Base-by-base conservation (phyloP, 768 basidiomycete genomes). In the Lentinula lateritia region DNA sequence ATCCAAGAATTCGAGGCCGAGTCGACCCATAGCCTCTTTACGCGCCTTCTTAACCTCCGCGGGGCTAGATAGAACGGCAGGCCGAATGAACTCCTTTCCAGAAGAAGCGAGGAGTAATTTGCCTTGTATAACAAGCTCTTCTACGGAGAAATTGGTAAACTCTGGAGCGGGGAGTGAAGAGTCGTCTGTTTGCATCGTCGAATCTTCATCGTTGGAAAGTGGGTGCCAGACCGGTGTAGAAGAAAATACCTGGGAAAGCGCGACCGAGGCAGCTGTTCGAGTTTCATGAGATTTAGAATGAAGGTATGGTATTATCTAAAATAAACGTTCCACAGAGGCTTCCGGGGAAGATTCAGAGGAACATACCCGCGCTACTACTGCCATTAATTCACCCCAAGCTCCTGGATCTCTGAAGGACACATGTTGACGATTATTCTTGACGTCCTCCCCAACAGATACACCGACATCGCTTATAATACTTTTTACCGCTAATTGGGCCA, bases 271-370 rank as follows among this genome's bases (percentile, higher is more conserved):
- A 0, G 97, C 94, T 2, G 87, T 84, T 48, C 97, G 85, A 2
- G 96, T 94, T 62, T 99, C 97, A 64, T 86, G 87, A n/a, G 89
- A 90, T 75, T 91, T 93, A 43, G 93, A 95, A 70, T 92, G 90
- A 1, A 98, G 79, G 71, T 83, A 94, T 5, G 97, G 97, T 12
- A 98, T 77, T 66, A 99, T 89, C 90, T 97, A 71, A 48, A 63
- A 41, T 63, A 35, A 53, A 53, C 42, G 59, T 36, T 42, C 28
- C 28, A 28, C 35, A 61, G 20, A 55, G 34, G 50, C 15, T 60
- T 39, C 55, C 34, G 16, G 12, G 16, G 4, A 55, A 58, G 59
- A 43, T 42, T 23, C 48, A 66, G 18, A 34, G 0, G 16, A 15
- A 76, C 83, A 57, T 71, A 95, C 94, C 68, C 93, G 81, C n/a